Evolutionary conservation across 306 rosid genomes (phyloP).

Genomic region (Fagus sylvatica): DNA sequence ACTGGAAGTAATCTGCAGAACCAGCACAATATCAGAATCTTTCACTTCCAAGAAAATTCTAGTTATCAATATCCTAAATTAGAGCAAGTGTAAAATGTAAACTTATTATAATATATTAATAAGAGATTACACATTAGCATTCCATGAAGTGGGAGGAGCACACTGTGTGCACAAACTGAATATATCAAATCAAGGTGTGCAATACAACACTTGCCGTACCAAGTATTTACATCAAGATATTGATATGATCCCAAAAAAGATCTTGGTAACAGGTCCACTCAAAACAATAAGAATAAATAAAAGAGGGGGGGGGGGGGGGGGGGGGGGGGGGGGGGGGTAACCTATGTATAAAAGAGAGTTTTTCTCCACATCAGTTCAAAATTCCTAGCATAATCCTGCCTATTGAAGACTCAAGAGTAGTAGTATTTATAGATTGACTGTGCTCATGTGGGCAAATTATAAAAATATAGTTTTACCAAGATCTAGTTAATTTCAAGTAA

Average conservation of each 20-base stretch:
- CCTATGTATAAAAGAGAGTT: not conserved
- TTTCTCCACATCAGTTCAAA: not conserved
- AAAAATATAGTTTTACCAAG: not conserved
- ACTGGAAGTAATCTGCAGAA: conserved; percentile 61
- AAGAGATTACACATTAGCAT: not conserved
- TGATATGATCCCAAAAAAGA: not conserved
- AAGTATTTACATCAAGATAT: not conserved
- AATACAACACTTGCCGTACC: not conserved
- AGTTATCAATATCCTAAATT: not conserved
- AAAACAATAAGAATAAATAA: not conserved
- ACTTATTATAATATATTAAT: not conserved
- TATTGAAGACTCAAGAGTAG: not conserved
- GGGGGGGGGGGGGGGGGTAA: too few species aligned
- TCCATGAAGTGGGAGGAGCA: not conserved
- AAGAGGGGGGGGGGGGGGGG: too few species aligned
- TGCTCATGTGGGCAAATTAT: not conserved
- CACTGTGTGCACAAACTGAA: not conserved
- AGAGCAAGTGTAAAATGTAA: not conserved
- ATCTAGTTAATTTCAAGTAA: too few species aligned
- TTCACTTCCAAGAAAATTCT: not conserved
- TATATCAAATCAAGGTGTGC: not conserved
- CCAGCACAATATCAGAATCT: conserved; percentile 19
- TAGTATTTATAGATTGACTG: not conserved
- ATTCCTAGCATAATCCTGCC: not conserved
- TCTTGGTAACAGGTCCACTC: not conserved